A percentile compares a stretch with the other conserved stretches of the same genome.
phyloP scores from a whole-genome alignment of 2,329 filamentous ascomycete genomes.

The Bipolaris zeicola region DNA sequence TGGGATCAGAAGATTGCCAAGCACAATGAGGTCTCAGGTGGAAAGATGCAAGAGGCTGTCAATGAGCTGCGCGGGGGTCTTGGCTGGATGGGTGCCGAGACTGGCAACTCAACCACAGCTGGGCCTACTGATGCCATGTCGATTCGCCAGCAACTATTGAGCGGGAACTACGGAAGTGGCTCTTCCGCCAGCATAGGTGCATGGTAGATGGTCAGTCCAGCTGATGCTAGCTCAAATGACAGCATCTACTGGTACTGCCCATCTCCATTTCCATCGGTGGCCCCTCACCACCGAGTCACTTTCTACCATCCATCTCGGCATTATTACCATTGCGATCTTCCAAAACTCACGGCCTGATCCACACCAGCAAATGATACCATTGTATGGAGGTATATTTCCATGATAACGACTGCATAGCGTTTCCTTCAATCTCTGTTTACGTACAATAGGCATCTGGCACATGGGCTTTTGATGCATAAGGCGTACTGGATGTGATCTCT shows the following conservation, averaged over 20 bases:
- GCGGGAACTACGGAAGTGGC: constrained; percentile 61
- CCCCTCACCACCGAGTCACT: not conserved
- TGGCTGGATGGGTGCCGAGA: constrained; percentile 72
- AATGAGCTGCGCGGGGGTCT: constrained; percentile 75
- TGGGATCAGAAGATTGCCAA: constrained; percentile 89
- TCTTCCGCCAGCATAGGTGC: constrained; percentile 61
- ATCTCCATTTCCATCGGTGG: not conserved
- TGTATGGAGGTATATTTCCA: constrained; percentile 30
- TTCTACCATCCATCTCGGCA: constrained; percentile 1
- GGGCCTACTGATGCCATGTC: constrained; percentile 41
- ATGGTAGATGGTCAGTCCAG: constrained; percentile 52
- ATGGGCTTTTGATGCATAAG: constrained; percentile 18
- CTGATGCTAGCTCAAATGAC: not conserved
- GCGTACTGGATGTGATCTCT: constrained; percentile 16
- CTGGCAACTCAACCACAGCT: constrained; percentile 24
- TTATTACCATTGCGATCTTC: constrained; percentile 6
- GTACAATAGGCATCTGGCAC: constrained; percentile 33
- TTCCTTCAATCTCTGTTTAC: constrained; percentile 26
- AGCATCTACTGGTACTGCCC: not conserved
- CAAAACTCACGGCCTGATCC: constrained; percentile 16
- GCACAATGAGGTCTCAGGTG: constrained; percentile 86
- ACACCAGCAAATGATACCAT: constrained; percentile 18
- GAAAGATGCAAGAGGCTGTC: constrained; percentile 79
- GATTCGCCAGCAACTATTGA: constrained; percentile 57
- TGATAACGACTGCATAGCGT: constrained; percentile 49